phyloP scores from a whole-genome alignment of 495 filamentous ascomycete species.

The Neurospora sp. region DNA sequence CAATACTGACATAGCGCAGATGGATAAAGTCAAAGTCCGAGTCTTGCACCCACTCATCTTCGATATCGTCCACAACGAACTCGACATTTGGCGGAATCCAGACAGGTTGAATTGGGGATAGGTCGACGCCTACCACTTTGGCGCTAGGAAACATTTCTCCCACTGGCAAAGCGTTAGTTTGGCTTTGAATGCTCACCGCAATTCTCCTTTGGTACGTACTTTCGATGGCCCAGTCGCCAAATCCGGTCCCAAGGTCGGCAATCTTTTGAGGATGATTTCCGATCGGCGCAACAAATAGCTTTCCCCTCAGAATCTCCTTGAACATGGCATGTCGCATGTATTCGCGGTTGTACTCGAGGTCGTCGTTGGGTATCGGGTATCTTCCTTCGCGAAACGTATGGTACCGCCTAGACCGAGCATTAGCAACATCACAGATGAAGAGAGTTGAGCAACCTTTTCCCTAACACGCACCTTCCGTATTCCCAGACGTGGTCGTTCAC shows the following conservation, averaged over 20 bases:
- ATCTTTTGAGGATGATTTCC: slow-evolving; percentile 45
- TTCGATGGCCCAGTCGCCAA: slow-evolving; percentile 54
- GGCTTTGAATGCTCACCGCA: not conserved
- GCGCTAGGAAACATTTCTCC: slow-evolving; percentile 45
- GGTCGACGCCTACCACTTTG: slow-evolving; percentile 51
- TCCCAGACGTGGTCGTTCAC: slow-evolving; percentile 26
- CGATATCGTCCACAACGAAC: slow-evolving; percentile 53
- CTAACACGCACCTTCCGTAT: slow-evolving; percentile 21
- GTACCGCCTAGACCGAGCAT: slow-evolving; percentile 17
- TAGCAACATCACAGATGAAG: not conserved
- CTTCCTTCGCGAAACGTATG: slow-evolving; percentile 24
- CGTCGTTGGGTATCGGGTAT: slow-evolving; percentile 30
- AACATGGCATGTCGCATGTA: slow-evolving; percentile 50
- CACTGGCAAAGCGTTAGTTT: slow-evolving; percentile 24
- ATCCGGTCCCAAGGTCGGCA: slow-evolving; percentile 60
- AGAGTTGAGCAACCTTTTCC: not conserved
- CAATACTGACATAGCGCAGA: slow-evolving; percentile 32
- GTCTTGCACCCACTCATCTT: slow-evolving; percentile 42
- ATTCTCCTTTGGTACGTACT: slow-evolving; percentile 29
- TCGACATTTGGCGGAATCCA: slow-evolving; percentile 47
- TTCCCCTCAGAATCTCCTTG: slow-evolving; percentile 47
- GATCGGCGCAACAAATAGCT: slow-evolving; percentile 51
- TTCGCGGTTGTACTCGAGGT: slow-evolving; percentile 26
- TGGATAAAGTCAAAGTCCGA: slow-evolving; percentile 43
- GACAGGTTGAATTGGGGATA: slow-evolving; percentile 50